phyloP scores from a whole-genome alignment of 2,329 filamentous ascomycete genomes.

The Fusarium clavum region DNA sequence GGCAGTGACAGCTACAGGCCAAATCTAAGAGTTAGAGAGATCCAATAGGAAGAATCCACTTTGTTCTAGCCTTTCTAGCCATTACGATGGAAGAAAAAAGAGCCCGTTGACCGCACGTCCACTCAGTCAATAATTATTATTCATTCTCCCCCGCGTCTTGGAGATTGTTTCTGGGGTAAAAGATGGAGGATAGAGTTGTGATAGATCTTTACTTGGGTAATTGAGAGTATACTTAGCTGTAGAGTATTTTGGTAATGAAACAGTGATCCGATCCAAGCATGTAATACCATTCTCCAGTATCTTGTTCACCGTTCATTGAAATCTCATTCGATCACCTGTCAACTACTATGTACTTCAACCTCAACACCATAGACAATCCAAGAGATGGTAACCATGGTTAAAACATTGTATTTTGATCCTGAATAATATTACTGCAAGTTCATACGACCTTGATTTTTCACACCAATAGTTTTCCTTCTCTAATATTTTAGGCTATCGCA shows the following conservation, averaged over 20 bases:
- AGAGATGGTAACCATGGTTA: neutral
- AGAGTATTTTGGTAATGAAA: neutral
- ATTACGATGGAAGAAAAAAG: conserved; percentile 21
- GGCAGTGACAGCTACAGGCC: neutral
- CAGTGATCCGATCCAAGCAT: neutral
- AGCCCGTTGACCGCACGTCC: conserved; percentile 2
- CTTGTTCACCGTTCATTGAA: conserved; percentile 1
- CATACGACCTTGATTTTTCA: neutral
- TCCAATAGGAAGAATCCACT: conserved; percentile 24
- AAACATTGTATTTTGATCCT: neutral
- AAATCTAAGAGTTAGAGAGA: neutral
- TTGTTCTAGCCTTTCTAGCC: conserved; percentile 36
- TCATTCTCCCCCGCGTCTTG: conserved; percentile 26
- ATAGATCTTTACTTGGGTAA: neutral
- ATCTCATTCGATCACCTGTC: neutral
- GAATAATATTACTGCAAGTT: neutral
- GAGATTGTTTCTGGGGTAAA: conserved; percentile 36
- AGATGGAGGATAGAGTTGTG: neutral
- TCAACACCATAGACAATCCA: conserved; percentile 13
- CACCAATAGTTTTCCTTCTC: conserved; percentile 14
- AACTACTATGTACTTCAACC: neutral
- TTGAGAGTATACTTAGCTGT: neutral
- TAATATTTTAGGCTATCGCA: conserved; percentile 27
- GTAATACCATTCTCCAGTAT: too few species aligned
- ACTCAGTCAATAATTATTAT: conserved; percentile 18